These are phyloP conservation scores for Miamiensis avidus DNA, from an alignment of 169 alveolate species.

Conservation along the genomic window DNA sequence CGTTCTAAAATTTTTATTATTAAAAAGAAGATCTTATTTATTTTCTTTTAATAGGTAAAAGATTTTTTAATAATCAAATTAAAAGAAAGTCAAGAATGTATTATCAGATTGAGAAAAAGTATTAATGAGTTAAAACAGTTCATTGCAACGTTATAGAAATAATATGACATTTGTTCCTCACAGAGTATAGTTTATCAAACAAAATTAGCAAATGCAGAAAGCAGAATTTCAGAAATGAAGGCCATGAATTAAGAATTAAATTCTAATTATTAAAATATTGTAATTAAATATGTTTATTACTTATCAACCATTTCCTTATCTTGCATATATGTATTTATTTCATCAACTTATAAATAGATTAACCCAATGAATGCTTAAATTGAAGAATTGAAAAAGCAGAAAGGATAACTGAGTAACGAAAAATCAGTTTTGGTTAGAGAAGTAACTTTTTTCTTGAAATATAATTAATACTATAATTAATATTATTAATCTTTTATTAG, in stretches of 20 bases:
- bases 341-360: not conserved
- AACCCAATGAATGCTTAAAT: not conserved
- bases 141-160: not conserved
- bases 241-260: not conserved
- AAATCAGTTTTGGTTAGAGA: not conserved
- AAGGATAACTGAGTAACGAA: not conserved
- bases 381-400: not conserved
- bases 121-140: not conserved
- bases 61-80: not conserved
- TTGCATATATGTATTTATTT: no score
- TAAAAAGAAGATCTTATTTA: no score
- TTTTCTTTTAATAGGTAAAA: not conserved
- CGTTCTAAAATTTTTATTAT: no score
- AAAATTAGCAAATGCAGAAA: not conserved
- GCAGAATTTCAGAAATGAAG: not conserved
- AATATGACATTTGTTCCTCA: not conserved
- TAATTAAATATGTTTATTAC: no score
- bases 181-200: not conserved
- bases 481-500: not conserved
- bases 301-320: no score
- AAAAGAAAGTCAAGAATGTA: not conserved
- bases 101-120: not conserved
- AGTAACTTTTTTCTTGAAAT: not conserved
- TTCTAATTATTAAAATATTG: not conserved
- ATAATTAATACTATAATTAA: no score